Conservation (phyloP, 176 grass and related monocot genomes). For the Oryza coarctata region DNA sequence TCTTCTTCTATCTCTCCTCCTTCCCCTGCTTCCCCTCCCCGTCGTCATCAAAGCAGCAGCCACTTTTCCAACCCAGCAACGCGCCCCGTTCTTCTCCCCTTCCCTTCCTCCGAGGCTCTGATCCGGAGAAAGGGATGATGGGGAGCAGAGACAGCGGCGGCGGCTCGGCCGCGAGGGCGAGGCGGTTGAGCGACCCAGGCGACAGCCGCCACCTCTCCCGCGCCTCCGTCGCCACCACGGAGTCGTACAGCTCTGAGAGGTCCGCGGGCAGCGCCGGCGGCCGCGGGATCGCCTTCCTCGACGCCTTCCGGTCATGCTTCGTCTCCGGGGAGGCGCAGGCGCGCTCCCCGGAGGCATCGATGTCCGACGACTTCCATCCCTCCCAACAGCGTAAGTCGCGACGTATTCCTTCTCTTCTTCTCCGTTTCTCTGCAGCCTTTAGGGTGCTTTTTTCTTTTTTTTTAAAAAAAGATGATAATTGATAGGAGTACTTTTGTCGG, state of each 20-base stretch:
- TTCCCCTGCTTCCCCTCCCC: neutral
- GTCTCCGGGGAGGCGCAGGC: slow-evolving; percentile 32
- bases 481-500: slow-evolving; percentile 1
- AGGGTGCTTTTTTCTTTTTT: neutral
- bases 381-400: slow-evolving; percentile 38
- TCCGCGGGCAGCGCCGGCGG: slow-evolving; percentile 1
- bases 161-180: neutral
- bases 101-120: neutral
- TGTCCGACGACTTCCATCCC: slow-evolving; percentile 36
- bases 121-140: neutral
- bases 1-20: neutral
- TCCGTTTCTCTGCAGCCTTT: neutral
- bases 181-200: slow-evolving; percentile 19
- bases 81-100: neutral
- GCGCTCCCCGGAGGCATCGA: slow-evolving; percentile 33
- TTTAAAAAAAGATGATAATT: neutral
- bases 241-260: slow-evolving; percentile 11
- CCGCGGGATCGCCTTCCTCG: slow-evolving; percentile 33
- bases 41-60: slow-evolving; percentile 23
- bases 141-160: slow-evolving; percentile 23
- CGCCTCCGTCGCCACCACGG: slow-evolving; percentile 28
- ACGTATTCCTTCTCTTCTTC: neutral
- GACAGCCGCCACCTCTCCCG: slow-evolving; percentile 44
- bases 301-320: slow-evolving; percentile 69
- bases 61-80: slow-evolving; percentile 13